phyloP scores from a whole-genome alignment of 1,284 basidiomycete species.

The Pseudozyma sp. region DNA sequence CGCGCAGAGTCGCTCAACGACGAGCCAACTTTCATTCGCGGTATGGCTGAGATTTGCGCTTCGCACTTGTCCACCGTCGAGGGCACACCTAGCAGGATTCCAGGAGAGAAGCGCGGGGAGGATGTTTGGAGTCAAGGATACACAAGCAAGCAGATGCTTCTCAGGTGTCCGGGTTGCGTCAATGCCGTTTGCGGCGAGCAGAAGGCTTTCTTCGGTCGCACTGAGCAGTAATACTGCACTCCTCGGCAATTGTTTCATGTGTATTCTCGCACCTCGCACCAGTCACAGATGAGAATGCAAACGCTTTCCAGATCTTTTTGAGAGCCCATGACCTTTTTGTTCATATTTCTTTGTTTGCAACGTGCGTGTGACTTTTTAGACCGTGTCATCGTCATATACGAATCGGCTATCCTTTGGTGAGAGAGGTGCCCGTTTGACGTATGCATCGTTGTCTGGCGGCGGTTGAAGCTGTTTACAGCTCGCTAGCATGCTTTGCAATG shows the following conservation, averaged over 20 bases:
- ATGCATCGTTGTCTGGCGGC: constrained; percentile 64
- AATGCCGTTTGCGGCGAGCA: constrained; percentile 87
- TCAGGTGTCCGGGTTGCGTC: constrained; percentile 93
- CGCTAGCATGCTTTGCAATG: constrained; percentile 67
- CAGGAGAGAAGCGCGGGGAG: constrained; percentile 39
- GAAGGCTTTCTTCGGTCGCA: constrained; percentile 81
- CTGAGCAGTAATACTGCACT: constrained; percentile 12
- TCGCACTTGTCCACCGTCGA: constrained; percentile 75
- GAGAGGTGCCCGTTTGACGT: constrained; percentile 60
- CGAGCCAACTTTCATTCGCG: constrained; percentile 96
- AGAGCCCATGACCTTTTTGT: constrained; percentile 1
- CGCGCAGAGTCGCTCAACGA: constrained; percentile 97
- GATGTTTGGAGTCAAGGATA: constrained; percentile 61
- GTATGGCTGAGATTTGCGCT: constrained; percentile 90
- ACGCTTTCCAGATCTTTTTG: background rate
- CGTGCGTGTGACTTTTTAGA: constrained; percentile 19
- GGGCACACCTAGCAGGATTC: constrained; percentile 28
- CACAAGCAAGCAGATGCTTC: constrained; percentile 82
- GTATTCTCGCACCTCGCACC: background rate
- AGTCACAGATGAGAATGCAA: background rate
- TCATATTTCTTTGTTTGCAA: constrained; percentile 4
- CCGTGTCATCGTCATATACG: constrained; percentile 54
- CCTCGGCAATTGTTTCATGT: no score
- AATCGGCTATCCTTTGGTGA: constrained; percentile 60
- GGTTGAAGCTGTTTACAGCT: constrained; percentile 61